phyloP scores from a whole-genome alignment of 805 yeast genomes.

The Maudiozyma bulderi region DNA sequence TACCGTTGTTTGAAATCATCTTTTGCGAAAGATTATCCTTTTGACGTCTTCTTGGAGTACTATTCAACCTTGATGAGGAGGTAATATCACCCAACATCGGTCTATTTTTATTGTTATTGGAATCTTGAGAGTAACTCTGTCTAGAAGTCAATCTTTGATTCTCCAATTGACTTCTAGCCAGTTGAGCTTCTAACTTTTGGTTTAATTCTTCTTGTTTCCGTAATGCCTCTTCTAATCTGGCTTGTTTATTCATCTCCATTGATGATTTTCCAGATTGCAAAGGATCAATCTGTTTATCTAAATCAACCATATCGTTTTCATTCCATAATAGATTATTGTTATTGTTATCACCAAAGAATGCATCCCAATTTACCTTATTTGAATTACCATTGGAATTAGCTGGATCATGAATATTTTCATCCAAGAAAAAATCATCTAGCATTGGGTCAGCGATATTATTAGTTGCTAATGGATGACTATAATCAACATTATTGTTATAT shows the following conservation, averaged over 20 bases:
- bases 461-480: background rate
- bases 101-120: background rate
- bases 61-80: slow-evolving; percentile 6
- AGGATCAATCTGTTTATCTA: background rate
- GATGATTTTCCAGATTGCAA: slow-evolving; percentile 5
- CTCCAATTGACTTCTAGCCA: slow-evolving; percentile 22
- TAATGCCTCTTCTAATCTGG: slow-evolving; percentile 21
- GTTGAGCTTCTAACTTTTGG: slow-evolving; percentile 20
- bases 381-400: background rate
- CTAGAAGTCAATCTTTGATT: slow-evolving; percentile 20
- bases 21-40: background rate
- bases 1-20: background rate
- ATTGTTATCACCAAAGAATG: slow-evolving; percentile 1
- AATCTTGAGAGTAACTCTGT: slow-evolving; percentile 8
- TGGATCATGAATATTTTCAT: background rate
- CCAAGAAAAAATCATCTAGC: background rate
- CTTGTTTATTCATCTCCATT: slow-evolving; percentile 16
- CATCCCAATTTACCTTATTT: background rate
- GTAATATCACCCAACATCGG: slow-evolving; percentile 8
- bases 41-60: slow-evolving; percentile 6
- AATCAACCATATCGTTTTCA: slow-evolving; percentile 2
- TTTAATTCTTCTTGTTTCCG: slow-evolving; percentile 25
- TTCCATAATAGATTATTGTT: slow-evolving; percentile 10
- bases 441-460: no score
- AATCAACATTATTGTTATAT: background rate